Conservation (phyloP, 2,329 filamentous ascomycete genomes). For the Drechslera avenae region DNA sequence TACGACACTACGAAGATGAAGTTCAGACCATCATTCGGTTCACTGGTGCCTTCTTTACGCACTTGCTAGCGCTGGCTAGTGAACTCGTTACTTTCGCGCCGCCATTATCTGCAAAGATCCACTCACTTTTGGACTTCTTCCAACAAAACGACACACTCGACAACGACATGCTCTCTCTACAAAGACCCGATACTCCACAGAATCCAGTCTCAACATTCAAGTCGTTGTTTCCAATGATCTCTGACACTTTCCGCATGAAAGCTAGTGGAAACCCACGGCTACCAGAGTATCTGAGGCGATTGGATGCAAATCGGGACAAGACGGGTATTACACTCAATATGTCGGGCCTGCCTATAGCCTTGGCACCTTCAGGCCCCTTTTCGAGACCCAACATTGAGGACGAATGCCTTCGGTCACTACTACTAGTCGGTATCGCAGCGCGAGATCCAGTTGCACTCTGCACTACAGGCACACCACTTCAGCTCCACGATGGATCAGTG, state of each 20-base stretch:
- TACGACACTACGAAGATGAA: constrained; percentile 28
- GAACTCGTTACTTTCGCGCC: constrained; percentile 26
- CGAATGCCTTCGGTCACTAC: constrained; percentile 50
- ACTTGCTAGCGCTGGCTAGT: constrained; percentile 46
- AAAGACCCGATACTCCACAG: constrained; percentile 25
- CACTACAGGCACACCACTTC: constrained; percentile 40
- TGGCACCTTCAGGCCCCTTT: constrained; percentile 37
- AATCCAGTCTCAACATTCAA: not conserved
- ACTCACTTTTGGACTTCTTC: constrained; percentile 31
- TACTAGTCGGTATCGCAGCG: constrained; percentile 49
- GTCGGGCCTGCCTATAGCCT: constrained; percentile 47
- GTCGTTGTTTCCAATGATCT: constrained; percentile 29
- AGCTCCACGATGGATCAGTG: constrained; percentile 40
- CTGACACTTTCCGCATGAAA: constrained; percentile 49
- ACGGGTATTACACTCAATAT: constrained; percentile 50
- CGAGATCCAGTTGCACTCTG: constrained; percentile 51
- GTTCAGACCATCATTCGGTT: constrained; percentile 43
- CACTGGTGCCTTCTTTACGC: constrained; percentile 50
- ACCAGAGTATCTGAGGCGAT: constrained; percentile 46
- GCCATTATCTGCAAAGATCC: constrained; percentile 22
- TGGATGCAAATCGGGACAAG: constrained; percentile 53
- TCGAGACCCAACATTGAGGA: constrained; percentile 44
- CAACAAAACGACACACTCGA: constrained; percentile 5
- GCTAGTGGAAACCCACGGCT: constrained; percentile 51
- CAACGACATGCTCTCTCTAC: constrained; percentile 10